Percentiles rank a stretch among this genome's conserved stretches.
Evolutionary conservation across 2,329 filamentous ascomycete genomes (phyloP).

Genomic region (Triangularia setosa): DNA sequence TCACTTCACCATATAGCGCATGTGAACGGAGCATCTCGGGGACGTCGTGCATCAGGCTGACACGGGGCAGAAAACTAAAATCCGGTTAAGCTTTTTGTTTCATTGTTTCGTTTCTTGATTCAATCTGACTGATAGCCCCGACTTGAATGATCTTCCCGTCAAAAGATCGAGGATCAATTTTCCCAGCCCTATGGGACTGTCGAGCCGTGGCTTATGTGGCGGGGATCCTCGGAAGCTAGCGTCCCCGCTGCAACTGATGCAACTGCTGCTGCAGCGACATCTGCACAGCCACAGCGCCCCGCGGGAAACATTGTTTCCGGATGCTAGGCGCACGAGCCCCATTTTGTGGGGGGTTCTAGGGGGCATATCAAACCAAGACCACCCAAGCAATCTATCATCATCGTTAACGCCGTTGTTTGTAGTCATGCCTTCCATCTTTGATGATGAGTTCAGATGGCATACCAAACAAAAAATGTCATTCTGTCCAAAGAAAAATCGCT

Average conservation of each 20-base stretch:
- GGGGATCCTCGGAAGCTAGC: not conserved
- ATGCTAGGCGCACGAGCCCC: not conserved
- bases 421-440: not conserved
- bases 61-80: not conserved
- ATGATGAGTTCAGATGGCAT: too few relatives aligned
- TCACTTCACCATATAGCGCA: not conserved
- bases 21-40: not conserved
- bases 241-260: constrained; percentile 2
- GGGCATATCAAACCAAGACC: too few relatives aligned
- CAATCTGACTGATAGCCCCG: not conserved
- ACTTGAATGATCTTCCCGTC: not conserved
- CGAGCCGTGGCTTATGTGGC: constrained; percentile 3
- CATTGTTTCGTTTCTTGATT: not conserved
- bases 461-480: not conserved
- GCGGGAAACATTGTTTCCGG: constrained; percentile 5
- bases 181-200: constrained; percentile 1
- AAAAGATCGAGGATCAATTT: not conserved
- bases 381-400: too few relatives aligned
- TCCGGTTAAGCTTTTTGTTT: not conserved
- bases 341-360: not conserved
- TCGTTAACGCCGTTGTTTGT: too few relatives aligned
- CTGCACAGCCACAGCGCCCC: not conserved
- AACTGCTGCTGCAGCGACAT: not conserved
- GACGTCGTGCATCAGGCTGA: not conserved
- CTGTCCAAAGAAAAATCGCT: not conserved